Evolutionary conservation across 2,329 filamentous ascomycete species (phyloP).

Genomic region (Incumbomyces delicatus): DNA sequence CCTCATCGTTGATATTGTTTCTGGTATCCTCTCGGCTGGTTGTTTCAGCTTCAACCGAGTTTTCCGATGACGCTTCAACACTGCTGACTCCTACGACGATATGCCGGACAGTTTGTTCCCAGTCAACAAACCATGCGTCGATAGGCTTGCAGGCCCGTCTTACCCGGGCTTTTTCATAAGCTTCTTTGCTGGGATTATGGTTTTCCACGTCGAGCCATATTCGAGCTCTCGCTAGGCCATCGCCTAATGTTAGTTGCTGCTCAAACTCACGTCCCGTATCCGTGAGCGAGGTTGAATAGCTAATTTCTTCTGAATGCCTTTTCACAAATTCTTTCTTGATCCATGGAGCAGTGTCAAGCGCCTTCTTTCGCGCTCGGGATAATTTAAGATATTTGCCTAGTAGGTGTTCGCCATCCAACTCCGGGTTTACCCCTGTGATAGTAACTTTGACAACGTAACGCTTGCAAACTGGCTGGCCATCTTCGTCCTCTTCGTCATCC

Average conservation of each 20-base stretch:
- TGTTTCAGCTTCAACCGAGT: too few relatives aligned
- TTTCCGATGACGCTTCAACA: too few relatives aligned
- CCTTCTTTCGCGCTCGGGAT: neutral
- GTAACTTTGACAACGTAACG: neutral
- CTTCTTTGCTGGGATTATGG: constrained; percentile 9
- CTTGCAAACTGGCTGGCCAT: neutral
- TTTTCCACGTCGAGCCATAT: constrained; percentile 15
- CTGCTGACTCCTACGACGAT: neutral
- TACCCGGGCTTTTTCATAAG: constrained; percentile 10
- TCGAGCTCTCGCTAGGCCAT: constrained; percentile 8
- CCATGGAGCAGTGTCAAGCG: neutral
- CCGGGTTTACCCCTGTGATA: neutral
- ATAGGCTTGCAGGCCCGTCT: constrained; percentile 3
- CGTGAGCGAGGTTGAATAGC: constrained; percentile 2
- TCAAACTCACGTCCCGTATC: constrained; percentile 10
- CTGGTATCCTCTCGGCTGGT: too few relatives aligned
- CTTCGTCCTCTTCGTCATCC: constrained; percentile 6
- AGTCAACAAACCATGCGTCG: constrained; percentile 12
- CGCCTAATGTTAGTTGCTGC: constrained; percentile 12
- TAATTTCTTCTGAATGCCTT: neutral
- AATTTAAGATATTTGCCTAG: neutral
- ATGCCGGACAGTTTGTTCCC: constrained; percentile 11
- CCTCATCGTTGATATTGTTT: too few relatives aligned
- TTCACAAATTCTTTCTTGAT: neutral
- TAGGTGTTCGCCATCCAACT: neutral